phyloP scores from a whole-genome alignment of 768 basidiomycete species.

The Termitomyces sp. region DNA sequence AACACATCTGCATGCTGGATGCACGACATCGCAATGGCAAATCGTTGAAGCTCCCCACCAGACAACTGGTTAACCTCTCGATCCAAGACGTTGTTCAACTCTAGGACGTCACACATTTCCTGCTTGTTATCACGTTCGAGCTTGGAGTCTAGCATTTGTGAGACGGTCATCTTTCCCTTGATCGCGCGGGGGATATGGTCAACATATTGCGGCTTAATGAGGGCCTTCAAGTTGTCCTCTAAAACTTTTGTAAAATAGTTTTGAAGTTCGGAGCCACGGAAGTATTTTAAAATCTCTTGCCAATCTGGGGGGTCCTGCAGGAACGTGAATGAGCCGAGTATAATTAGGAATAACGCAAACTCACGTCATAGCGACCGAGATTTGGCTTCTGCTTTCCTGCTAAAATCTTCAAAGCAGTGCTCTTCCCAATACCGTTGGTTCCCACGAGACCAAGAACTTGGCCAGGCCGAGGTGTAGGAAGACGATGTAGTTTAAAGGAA shows the following conservation, averaged over 20 bases:
- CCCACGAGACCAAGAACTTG: conserved; percentile 99
- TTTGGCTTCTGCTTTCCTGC: conserved; percentile 98
- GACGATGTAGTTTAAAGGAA: conserved; percentile 96
- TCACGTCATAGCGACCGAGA: conserved; percentile 90
- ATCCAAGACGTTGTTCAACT: conserved; percentile 80
- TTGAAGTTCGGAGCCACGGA: conserved; percentile 97
- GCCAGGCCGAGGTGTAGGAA: conserved; percentile 94
- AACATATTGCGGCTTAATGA: conserved; percentile 99
- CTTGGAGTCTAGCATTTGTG: conserved; percentile 90
- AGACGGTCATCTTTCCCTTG: conserved; percentile 83
- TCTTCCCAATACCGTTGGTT: conserved; percentile 99
- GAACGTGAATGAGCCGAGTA: background rate
- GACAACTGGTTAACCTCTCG: conserved; percentile 85
- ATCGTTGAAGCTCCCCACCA: conserved; percentile 96
- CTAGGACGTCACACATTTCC: conserved; percentile 78
- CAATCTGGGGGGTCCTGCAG: conserved; percentile 93
- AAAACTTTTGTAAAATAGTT: conserved; percentile 99
- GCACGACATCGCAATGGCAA: conserved; percentile 97
- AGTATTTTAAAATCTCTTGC: conserved; percentile 98
- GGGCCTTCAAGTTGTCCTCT: conserved; percentile 96
- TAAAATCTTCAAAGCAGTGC: conserved; percentile 93
- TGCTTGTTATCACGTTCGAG: conserved; percentile 87
- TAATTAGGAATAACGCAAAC: conserved; percentile 16
- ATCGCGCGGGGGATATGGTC: conserved; percentile 97
- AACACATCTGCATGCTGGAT: conserved; percentile 95